Base-by-base conservation (phyloP, 768 basidiomycete genomes). In the Lactifluus hygrophoroides region DNA sequence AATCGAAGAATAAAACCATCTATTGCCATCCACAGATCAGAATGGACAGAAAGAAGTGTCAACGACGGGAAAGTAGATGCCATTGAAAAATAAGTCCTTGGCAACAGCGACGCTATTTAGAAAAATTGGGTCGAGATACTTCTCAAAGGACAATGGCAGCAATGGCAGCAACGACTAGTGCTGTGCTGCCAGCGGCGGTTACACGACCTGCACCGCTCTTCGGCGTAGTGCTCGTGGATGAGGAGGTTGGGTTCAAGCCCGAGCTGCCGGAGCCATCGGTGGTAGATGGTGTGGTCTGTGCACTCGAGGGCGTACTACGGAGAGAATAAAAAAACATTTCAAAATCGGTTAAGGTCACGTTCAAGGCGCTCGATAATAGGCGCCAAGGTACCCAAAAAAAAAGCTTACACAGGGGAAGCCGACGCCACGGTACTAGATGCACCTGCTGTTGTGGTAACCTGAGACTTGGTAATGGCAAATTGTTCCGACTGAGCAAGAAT, bases 401-500 rank as follows among this genome's bases (percentile, higher is more conserved):
- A 40, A 17, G 51, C 37, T 3, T 56, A 53, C 42, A 13, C 3
- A 35, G 34, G 11, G 11, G 42, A 9, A n/a, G n/a, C n/a, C n/a
- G n/a, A n/a, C 5, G 35, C 32, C 11, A 34, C 3, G 34, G 42
- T 27, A 1, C 14, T 34, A 8, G 58, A 40, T 1, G 44, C 10
- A 32, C 69, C 55, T 2, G 65, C 42, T 7, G 59, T 49, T 16
- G 60, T 47, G 6, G 71, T n/a, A n/a, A n/a, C n/a, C n/a, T n/a
- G 54, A 28, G 30, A 50, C 34, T 64, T 51, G 42, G 69, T 69
- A 68, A 84, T 81, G 65, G 68, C 71, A 71, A 92, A 94, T 55
- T 80, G 67, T 27, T 56, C 51, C 17, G 88, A 90, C 71, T 94
- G 89, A 38, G 90, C 88, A 53, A 82, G 77, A 63, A 93, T 82